Percentiles rank a stretch among this genome's conserved stretches.
phyloP scores from a whole-genome alignment of 1,139 yeast genomes.

The Yamadazyma membranifaciens region DNA sequence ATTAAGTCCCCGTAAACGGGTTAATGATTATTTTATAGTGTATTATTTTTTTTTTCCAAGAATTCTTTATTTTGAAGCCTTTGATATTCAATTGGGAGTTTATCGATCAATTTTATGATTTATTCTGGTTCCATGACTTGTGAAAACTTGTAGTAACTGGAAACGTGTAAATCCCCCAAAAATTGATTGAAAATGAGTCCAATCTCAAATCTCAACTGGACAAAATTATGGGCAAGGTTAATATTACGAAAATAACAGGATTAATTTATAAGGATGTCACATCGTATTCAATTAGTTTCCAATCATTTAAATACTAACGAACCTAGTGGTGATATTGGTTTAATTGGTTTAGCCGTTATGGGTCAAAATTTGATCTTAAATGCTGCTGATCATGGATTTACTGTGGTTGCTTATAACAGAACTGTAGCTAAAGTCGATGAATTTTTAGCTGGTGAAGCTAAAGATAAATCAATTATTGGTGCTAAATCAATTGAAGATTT shows the following conservation, averaged over 20 bases:
- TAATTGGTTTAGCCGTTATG: slow-evolving; percentile 99
- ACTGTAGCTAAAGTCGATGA: slow-evolving; percentile 93
- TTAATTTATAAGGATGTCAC: slow-evolving; percentile 1
- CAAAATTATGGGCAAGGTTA: not conserved
- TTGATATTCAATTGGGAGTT: too few relatives aligned
- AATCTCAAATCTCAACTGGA: not conserved
- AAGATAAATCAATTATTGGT: slow-evolving; percentile 93
- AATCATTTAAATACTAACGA: slow-evolving; percentile 10
- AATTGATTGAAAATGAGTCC: not conserved
- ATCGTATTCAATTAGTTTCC: slow-evolving; percentile 6
- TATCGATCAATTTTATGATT: too few relatives aligned
- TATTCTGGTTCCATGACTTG: not conserved
- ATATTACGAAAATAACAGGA: not conserved
- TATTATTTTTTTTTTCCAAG: not conserved
- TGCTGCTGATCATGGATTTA: slow-evolving; percentile 97
- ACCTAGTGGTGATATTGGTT: slow-evolving; percentile 91
- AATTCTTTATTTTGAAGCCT: too few relatives aligned
- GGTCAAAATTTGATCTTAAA: slow-evolving; percentile 97
- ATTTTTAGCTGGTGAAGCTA: slow-evolving; percentile 91
- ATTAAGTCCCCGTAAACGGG: too few relatives aligned
- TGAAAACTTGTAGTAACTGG: not conserved
- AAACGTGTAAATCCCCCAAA: not conserved
- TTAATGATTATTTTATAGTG: too few relatives aligned
- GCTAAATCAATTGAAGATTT: slow-evolving; percentile 92
- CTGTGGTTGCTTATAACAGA: slow-evolving; percentile 98